These are phyloP conservation scores for Scytalidium lignicola DNA, from an alignment of 2,329 filamentous ascomycete species.

Conservation along the genomic window DNA sequence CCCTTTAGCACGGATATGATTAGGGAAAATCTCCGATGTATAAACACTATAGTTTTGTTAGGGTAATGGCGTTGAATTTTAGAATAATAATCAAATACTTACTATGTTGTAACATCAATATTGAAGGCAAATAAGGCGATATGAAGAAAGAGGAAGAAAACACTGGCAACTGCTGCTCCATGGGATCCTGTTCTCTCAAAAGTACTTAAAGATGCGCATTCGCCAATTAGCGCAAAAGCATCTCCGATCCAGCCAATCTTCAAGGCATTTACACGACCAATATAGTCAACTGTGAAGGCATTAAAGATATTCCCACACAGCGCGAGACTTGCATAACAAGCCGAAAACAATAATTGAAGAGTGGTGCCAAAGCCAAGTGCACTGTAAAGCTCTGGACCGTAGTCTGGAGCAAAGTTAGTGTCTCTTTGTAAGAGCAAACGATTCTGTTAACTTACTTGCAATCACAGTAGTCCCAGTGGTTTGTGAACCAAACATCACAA, in stretches of 20 bases:
- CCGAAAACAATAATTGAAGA: slow-evolving; percentile 25
- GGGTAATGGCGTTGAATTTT: not conserved
- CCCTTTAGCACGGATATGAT: slow-evolving; percentile 23
- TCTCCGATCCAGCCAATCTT: slow-evolving; percentile 1
- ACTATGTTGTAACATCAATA: not conserved
- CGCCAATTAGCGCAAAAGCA: not conserved
- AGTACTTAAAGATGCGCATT: not conserved
- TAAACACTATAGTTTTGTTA: slow-evolving; percentile 17
- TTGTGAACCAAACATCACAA: not conserved
- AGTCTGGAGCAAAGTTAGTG: not conserved
- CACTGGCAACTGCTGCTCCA: not conserved
- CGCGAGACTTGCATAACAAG: slow-evolving; percentile 22
- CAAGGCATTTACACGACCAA: slow-evolving; percentile 21
- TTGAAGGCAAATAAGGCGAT: slow-evolving; percentile 6
- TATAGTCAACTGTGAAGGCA: slow-evolving; percentile 21
- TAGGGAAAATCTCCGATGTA: slow-evolving; percentile 28
- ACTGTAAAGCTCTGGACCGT: slow-evolving; percentile 17
- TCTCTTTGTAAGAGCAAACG: not conserved
- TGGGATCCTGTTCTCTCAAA: not conserved
- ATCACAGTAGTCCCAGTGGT: not conserved
- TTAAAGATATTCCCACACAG: slow-evolving; percentile 25
- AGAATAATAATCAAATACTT: not conserved
- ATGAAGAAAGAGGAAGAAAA: slow-evolving; percentile 10
- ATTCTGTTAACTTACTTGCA: not conserved
- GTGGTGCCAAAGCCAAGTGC: slow-evolving; percentile 25